These are phyloP conservation scores for Aspergillus sp. DNA, from an alignment of 2,329 filamentous ascomycete genomes.

Conservation along the genomic window DNA sequence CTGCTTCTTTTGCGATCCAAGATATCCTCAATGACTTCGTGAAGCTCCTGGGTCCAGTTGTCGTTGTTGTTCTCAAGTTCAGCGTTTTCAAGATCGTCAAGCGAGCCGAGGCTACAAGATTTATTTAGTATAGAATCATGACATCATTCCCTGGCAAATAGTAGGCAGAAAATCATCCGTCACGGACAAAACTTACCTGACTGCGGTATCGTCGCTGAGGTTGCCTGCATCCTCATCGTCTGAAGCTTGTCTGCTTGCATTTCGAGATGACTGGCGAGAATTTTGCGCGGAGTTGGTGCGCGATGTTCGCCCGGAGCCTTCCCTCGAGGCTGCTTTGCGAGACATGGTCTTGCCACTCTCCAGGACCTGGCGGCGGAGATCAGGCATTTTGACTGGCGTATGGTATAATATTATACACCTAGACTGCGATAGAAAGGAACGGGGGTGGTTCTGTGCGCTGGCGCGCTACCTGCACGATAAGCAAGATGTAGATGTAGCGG, in stretches of 20 bases:
- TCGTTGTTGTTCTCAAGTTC: constrained; percentile 51
- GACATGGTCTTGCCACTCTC: constrained; percentile 67
- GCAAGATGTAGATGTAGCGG: neutral
- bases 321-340: constrained; percentile 59
- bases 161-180: constrained; percentile 12
- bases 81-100: constrained; percentile 62
- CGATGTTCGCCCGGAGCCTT: constrained; percentile 54
- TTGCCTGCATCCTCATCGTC: constrained; percentile 60
- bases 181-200: constrained; percentile 47
- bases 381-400: constrained; percentile 39
- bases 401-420: neutral
- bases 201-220: constrained; percentile 59
- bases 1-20: constrained; percentile 77
- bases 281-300: constrained; percentile 52
- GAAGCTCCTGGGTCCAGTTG: constrained; percentile 62
- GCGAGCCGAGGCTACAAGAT: constrained; percentile 57
- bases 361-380: constrained; percentile 58
- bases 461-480: neutral
- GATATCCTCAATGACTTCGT: constrained; percentile 68
- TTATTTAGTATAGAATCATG: constrained; percentile 17
- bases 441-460: neutral
- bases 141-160: constrained; percentile 35
- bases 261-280: constrained; percentile 56
- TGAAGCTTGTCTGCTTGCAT: constrained; percentile 55
- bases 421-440: neutral